These are phyloP conservation scores for Yarrowia alimentaria DNA, from an alignment of 805 yeast genomes.

Conservation along the genomic window DNA sequence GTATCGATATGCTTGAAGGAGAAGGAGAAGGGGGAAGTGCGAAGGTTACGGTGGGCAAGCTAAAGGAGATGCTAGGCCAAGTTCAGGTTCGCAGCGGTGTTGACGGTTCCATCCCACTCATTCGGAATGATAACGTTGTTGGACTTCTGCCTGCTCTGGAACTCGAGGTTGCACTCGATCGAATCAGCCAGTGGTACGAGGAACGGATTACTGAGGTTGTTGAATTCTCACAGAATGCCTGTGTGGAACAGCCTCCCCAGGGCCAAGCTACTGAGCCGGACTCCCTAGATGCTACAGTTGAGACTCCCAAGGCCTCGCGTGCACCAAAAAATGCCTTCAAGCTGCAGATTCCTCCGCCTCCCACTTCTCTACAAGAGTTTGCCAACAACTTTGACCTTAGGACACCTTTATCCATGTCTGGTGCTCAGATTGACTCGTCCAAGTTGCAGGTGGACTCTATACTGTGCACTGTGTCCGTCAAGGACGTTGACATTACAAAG, in stretches of 20 bases:
- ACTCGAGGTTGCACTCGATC: constrained; percentile 52
- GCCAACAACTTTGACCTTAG: not conserved
- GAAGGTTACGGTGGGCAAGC: constrained; percentile 39
- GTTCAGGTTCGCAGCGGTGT: constrained; percentile 47
- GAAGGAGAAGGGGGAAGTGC: constrained; percentile 30
- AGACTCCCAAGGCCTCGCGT: no score
- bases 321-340: no score
- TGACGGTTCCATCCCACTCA: constrained; percentile 54
- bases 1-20: constrained; percentile 44
- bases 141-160: constrained; percentile 53
- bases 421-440: not conserved
- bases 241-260: no score
- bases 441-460: not conserved
- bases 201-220: not conserved
- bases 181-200: constrained; percentile 36
- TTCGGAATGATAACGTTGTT: constrained; percentile 42
- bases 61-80: constrained; percentile 42
- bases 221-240: no score
- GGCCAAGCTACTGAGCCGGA: no score
- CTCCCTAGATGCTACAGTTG: no score
- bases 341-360: not conserved
- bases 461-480: constrained; percentile 22
- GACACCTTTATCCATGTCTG: not conserved
- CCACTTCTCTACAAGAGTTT: not conserved
- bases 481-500: constrained; percentile 22